Evolutionary conservation across 768 basidiomycete genomes (phyloP).

Genomic region (Psilocybe sp.): DNA sequence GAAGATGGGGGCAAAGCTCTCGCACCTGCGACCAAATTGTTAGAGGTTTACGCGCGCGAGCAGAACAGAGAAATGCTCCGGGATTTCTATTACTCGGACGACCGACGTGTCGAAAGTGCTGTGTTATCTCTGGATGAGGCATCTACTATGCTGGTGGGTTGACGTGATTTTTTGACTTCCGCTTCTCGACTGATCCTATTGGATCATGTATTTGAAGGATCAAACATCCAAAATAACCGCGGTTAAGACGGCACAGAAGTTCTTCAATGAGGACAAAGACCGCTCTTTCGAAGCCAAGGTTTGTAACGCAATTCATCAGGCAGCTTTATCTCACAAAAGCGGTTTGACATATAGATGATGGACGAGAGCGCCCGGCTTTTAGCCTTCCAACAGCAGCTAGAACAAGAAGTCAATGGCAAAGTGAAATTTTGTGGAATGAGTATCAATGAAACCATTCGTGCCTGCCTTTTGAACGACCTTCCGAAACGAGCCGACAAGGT

Average conservation of each 20-base stretch:
- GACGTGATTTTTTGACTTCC: too few relatives aligned
- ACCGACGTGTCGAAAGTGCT: slow-evolving; percentile 90
- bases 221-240: slow-evolving; percentile 64
- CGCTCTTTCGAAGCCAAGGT: slow-evolving; percentile 89
- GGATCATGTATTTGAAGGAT: slow-evolving; percentile 48
- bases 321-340: background rate
- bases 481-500: slow-evolving; percentile 87
- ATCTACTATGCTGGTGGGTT: slow-evolving; percentile 52
- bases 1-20: slow-evolving; percentile 84
- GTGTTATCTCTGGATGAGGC: slow-evolving; percentile 87
- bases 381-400: slow-evolving; percentile 78
- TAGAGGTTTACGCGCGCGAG: slow-evolving; percentile 89
- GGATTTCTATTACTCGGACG: slow-evolving; percentile 98
- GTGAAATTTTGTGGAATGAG: slow-evolving; percentile 80
- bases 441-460: slow-evolving; percentile 82
- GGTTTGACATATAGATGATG: slow-evolving; percentile 63
- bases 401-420: slow-evolving; percentile 80
- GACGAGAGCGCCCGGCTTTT: slow-evolving; percentile 83
- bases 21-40: slow-evolving; percentile 69
- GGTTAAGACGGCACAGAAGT: slow-evolving; percentile 84
- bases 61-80: slow-evolving; percentile 89
- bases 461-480: slow-evolving; percentile 75
- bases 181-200: background rate
- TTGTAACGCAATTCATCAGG: background rate
- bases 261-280: slow-evolving; percentile 95